Percentiles rank a stretch among this genome's conserved stretches.
Evolutionary conservation across 2,329 filamentous ascomycete species (phyloP).

Genomic region (Diplodia seriata): DNA sequence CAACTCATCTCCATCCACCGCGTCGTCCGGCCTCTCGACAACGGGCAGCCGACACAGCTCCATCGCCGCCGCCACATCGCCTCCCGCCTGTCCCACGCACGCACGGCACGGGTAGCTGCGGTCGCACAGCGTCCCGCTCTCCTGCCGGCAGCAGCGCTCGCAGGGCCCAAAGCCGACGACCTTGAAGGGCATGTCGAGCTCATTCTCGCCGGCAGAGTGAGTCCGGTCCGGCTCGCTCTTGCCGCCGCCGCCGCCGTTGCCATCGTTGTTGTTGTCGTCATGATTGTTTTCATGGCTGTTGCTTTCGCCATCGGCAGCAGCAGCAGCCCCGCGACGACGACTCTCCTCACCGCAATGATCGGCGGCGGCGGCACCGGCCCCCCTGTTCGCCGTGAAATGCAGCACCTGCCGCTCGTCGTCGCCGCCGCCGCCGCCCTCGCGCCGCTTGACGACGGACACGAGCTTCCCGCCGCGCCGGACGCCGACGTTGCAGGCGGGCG

Average conservation of each 20-base stretch:
- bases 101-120: not conserved
- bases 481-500: not conserved
- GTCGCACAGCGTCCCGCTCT: not conserved
- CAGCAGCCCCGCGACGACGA: too few species aligned
- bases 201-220: too few species aligned
- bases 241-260: too few species aligned
- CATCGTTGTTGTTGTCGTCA: not conserved
- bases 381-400: not conserved
- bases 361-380: too few species aligned
- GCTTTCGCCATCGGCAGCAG: too few species aligned
- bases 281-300: too few species aligned
- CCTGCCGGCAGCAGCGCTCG: not conserved
- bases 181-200: not conserved
- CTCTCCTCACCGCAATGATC: too few species aligned
- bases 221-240: too few species aligned
- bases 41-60: not conserved
- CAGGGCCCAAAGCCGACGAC: not conserved
- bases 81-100: not conserved
- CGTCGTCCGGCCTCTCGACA: not conserved
- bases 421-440: too few species aligned
- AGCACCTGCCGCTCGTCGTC: not conserved
- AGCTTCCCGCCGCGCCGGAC: not conserved
- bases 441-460: not conserved
- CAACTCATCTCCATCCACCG: not conserved
- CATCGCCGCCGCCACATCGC: not conserved